These are phyloP conservation scores for Alternaria ventricosa DNA, from an alignment of 2,329 filamentous ascomycete species.

Conservation along the genomic window DNA sequence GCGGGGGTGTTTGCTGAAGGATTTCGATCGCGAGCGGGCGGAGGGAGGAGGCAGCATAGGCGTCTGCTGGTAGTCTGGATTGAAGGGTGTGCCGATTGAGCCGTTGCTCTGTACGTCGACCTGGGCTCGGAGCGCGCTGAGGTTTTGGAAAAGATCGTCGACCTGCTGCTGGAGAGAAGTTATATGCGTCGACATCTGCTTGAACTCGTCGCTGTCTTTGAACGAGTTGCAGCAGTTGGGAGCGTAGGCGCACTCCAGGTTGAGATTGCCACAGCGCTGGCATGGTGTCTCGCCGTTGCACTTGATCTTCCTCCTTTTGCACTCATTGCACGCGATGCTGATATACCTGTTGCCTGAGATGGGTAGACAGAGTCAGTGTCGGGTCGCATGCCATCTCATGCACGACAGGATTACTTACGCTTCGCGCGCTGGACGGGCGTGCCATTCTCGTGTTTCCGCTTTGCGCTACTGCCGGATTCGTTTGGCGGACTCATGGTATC, in stretches of 20 bases:
- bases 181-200: conserved; percentile 77
- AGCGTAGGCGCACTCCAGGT: conserved; percentile 68
- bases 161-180: conserved; percentile 82
- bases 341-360: conserved; percentile 61
- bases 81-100: conserved; percentile 39
- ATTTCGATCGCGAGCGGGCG: conserved; percentile 48
- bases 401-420: conserved; percentile 42
- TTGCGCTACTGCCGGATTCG: conserved; percentile 34
- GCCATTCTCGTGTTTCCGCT: conserved; percentile 55
- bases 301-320: conserved; percentile 71
- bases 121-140: conserved; percentile 69
- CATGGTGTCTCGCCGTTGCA: conserved; percentile 71
- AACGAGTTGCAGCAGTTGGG: conserved; percentile 79
- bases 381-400: not conserved
- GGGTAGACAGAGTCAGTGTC: not conserved
- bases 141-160: conserved; percentile 73
- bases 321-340: conserved; percentile 71
- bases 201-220: conserved; percentile 87
- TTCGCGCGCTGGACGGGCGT: conserved; percentile 60
- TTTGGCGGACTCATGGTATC: conserved; percentile 44
- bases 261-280: conserved; percentile 69
- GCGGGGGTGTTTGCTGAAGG: conserved; percentile 60
- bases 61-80: conserved; percentile 40
- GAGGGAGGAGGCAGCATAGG: conserved; percentile 43
- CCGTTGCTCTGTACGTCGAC: conserved; percentile 44